Evolutionary conservation across 2,329 filamentous ascomycete species (phyloP), one percentile per base, ranked within the genome.

Genomic region (Cryoendolithus antarcticus): DNA sequence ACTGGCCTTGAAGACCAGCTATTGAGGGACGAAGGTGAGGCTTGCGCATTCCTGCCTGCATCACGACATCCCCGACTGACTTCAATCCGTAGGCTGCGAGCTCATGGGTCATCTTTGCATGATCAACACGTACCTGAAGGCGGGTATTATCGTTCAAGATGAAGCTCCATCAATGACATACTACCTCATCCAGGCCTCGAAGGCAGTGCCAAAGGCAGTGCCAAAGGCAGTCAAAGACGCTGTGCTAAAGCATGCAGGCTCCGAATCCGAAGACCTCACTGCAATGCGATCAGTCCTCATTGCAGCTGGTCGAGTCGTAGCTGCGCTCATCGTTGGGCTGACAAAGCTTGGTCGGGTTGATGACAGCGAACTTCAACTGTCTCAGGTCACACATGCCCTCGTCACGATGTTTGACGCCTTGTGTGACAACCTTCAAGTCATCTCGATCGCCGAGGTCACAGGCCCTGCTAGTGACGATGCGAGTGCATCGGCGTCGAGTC

Each of bases 371-470:
- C 19, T 37, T 15, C 32, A 46, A 3, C 44, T 43, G n/a, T 51
- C 53, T 6, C 44, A 46, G 24, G 48, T 51, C 19, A 47, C 50
- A 3, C 53, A 58, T 36, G 51, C 51, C 7, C 45, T 52, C 9
- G 51, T 61, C 8, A 50, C 55, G 3, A 62, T 62, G 54, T 66
- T 63, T 49, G 56, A 54, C 2, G 44, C 41, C 4, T 45, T 62
- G 1, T 45, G 68, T 6, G 36, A 52, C 8, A 45, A 47, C 2
- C 55, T 65, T 7, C 49, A 52, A 4, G 1, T 6, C 13, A 27
- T 41, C 8, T 41, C 39, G 2, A 8, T 5, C 24, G 24, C 47
- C 9, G 15, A 43, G 40, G 44, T 54, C 3, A 48, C 52, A 9
- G 53, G 53, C 11, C 45, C 47, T 9, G 32, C 24, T 59, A 7